Percentiles rank a stretch among this genome's conserved stretches.
These are phyloP conservation scores for Diaporthe ilicicola DNA, from an alignment of 2,329 filamentous ascomycete species.

Conservation along the genomic window DNA sequence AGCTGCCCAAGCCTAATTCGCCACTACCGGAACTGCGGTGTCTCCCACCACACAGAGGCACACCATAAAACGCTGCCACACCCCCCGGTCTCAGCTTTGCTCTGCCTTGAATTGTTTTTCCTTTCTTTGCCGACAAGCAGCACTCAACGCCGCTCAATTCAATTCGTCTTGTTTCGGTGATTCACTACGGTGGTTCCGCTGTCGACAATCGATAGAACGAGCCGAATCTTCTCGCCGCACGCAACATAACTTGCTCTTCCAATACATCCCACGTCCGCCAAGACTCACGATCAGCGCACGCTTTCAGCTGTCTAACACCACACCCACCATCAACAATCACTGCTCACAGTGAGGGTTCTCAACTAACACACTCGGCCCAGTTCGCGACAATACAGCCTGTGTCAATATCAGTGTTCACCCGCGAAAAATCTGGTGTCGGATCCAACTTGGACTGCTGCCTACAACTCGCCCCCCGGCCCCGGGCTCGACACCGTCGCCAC, in stretches of 20 bases:
- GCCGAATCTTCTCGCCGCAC: background rate
- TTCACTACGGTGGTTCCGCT: background rate
- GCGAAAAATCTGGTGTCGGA: conserved; percentile 2
- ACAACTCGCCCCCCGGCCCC: conserved; percentile 5
- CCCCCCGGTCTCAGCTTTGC: conserved; percentile 23
- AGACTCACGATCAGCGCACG: conserved; percentile 13
- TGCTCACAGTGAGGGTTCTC: background rate
- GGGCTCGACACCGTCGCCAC: background rate
- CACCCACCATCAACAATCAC: conserved; percentile 10
- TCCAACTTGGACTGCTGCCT: background rate
- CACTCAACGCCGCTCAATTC: background rate
- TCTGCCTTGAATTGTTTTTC: conserved; percentile 17
- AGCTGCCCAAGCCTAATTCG: conserved; percentile 14
- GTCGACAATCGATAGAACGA: background rate
- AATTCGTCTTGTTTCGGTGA: background rate
- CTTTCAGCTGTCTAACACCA: conserved; percentile 20
- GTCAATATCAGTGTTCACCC: background rate
- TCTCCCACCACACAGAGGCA: conserved; percentile 13
- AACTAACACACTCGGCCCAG: background rate
- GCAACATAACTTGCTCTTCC: background rate
- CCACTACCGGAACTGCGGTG: conserved; percentile 14
- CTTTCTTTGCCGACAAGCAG: conserved; percentile 18
- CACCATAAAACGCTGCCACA: conserved; percentile 20
- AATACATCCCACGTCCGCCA: conserved; percentile 5
- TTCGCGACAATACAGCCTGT: conserved; percentile 17